phyloP scores from a whole-genome alignment of 805 yeast genomes.

The Saccharomycodes ludwigii region DNA sequence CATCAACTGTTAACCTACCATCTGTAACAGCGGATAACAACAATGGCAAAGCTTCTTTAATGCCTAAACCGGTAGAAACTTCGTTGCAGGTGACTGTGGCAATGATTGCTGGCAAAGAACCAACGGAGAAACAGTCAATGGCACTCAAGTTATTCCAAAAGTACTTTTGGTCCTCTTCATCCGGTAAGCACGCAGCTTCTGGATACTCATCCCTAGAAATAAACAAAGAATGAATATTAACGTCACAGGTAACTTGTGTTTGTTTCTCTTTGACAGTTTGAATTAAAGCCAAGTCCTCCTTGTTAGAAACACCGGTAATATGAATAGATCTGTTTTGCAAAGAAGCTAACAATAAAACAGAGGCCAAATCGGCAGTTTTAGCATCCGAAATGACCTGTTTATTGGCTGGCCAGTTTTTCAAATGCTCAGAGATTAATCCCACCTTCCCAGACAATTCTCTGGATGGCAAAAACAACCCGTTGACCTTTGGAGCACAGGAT shows the following conservation, averaged over 20 bases:
- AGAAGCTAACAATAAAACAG: constrained; percentile 78
- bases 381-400: constrained; percentile 92
- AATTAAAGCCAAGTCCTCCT: constrained; percentile 73
- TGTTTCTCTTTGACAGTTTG: constrained; percentile 76
- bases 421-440: constrained; percentile 66
- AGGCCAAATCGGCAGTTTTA: constrained; percentile 82
- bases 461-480: constrained; percentile 73
- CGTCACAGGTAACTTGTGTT: constrained; percentile 81
- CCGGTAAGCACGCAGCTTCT: constrained; percentile 62
- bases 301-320: constrained; percentile 72
- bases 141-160: constrained; percentile 65
- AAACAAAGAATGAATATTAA: constrained; percentile 67
- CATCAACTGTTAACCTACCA: constrained; percentile 58
- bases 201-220: constrained; percentile 61
- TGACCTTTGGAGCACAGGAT: constrained; percentile 53
- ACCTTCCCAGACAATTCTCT: constrained; percentile 61
- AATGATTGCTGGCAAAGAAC: constrained; percentile 61
- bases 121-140: constrained; percentile 82
- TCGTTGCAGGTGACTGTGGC: constrained; percentile 53
- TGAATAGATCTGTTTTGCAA: constrained; percentile 77
- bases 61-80: constrained; percentile 61
- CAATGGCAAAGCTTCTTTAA: constrained; percentile 71
- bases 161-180: constrained; percentile 66
- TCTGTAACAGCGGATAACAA: constrained; percentile 68
- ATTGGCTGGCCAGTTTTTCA: constrained; percentile 69